phyloP scores from a whole-genome alignment of 169 alveolate genomes.

The Cryptosporidium ryanae region DNA sequence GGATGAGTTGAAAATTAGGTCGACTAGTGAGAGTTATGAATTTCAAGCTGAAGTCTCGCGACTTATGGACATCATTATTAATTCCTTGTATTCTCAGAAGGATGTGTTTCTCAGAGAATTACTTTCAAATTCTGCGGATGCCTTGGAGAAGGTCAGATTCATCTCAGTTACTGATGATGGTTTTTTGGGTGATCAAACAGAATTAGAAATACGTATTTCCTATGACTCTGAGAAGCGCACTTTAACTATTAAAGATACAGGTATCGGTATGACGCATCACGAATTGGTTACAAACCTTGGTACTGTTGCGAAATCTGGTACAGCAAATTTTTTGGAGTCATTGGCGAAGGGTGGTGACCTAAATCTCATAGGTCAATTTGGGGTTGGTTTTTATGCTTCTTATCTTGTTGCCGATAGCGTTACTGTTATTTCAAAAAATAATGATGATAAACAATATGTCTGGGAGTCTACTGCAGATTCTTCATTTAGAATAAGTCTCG shows the following conservation, averaged over 20 bases:
- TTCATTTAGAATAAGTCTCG: slow-evolving; percentile 92
- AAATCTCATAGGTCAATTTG: slow-evolving; percentile 99
- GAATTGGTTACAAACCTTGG: slow-evolving; percentile 98
- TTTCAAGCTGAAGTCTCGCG: slow-evolving; percentile 98
- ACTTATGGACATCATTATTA: slow-evolving; percentile 98
- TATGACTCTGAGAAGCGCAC: slow-evolving; percentile 93
- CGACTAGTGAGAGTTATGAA: slow-evolving; percentile 83
- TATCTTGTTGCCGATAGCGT: slow-evolving; percentile 99
- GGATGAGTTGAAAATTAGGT: slow-evolving; percentile 47
- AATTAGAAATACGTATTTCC: slow-evolving; percentile 93
- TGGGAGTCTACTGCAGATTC: slow-evolving; percentile 99
- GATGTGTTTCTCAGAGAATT: slow-evolving; percentile 98
- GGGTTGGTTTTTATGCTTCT: slow-evolving; percentile 99
- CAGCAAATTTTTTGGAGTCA: slow-evolving; percentile 98
- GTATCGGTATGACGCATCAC: slow-evolving; percentile 99
- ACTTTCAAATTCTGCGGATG: slow-evolving; percentile 99
- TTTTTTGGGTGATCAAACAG: slow-evolving; percentile 75
- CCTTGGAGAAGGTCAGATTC: slow-evolving; percentile 97
- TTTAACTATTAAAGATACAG: slow-evolving; percentile 96
- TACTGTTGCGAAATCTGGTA: slow-evolving; percentile 99
- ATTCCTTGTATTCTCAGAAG: slow-evolving; percentile 97
- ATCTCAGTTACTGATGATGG: slow-evolving; percentile 77
- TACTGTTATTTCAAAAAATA: slow-evolving; percentile 92
- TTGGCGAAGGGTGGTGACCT: slow-evolving; percentile 94
- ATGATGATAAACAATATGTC: slow-evolving; percentile 94